Evolutionary conservation across 2,329 filamentous ascomycete species (phyloP).

Genomic region (Metarhizium album): DNA sequence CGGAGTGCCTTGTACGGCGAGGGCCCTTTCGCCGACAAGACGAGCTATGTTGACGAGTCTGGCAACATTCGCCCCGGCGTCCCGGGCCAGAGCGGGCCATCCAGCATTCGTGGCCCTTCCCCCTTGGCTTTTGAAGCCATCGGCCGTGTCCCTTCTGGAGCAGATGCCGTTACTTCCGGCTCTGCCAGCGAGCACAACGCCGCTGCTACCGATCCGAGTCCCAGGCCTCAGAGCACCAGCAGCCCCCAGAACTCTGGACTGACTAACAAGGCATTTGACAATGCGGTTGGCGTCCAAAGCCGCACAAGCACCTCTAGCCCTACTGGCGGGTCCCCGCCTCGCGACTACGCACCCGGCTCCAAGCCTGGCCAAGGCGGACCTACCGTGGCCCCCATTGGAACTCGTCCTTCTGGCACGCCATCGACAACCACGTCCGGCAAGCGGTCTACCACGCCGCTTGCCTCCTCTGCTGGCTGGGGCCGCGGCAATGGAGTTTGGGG

Average conservation of each 20-base stretch:
- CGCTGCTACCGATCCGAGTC: slow-evolving; percentile 37
- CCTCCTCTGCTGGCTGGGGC: slow-evolving; percentile 81
- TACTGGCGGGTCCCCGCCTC: slow-evolving; percentile 67
- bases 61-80: slow-evolving; percentile 52
- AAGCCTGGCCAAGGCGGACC: slow-evolving; percentile 46
- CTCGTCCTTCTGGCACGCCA: slow-evolving; percentile 60
- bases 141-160: slow-evolving; percentile 27
- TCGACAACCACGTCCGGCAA: slow-evolving; percentile 45
- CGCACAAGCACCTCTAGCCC: slow-evolving; percentile 79
- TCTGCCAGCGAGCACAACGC: slow-evolving; percentile 25
- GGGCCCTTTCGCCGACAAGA: slow-evolving; percentile 55
- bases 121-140: slow-evolving; percentile 64
- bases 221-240: slow-evolving; percentile 72
- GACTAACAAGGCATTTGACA: slow-evolving; percentile 51
- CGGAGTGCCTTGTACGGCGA: slow-evolving; percentile 89
- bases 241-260: slow-evolving; percentile 60
- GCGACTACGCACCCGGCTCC: slow-evolving; percentile 42
- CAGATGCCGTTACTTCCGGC: slow-evolving; percentile 28
- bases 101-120: slow-evolving; percentile 63
- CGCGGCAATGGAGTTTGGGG: slow-evolving; percentile 78
- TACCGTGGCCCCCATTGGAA: slow-evolving; percentile 85
- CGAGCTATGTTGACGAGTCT: slow-evolving; percentile 57
- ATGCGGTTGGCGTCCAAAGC: slow-evolving; percentile 44
- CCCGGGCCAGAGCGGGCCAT: slow-evolving; percentile 52
- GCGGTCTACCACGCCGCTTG: slow-evolving; percentile 78